These are phyloP conservation scores for Tilletia horrida DNA, from an alignment of 1,284 basidiomycete genomes.

Conservation along the genomic window DNA sequence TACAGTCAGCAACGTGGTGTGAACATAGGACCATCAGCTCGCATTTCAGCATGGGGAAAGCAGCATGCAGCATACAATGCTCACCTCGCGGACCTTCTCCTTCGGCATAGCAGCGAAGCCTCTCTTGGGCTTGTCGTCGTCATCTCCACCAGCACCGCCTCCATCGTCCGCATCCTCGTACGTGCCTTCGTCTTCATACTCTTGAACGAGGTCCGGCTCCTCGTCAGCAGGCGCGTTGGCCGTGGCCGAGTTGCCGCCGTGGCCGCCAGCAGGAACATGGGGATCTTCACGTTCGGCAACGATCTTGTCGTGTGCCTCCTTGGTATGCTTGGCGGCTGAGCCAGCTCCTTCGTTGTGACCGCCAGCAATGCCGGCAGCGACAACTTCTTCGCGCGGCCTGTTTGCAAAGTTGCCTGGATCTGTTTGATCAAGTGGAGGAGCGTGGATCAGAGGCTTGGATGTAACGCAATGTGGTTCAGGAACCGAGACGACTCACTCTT, in stretches of 20 bases:
- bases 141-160: background rate
- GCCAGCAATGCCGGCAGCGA: conserved; percentile 5
- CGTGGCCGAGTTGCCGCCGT: background rate
- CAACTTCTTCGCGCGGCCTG: background rate
- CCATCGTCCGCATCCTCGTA: conserved; percentile 12
- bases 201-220: background rate
- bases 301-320: background rate
- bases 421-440: background rate
- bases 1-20: background rate
- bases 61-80: background rate
- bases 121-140: conserved; percentile 4
- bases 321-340: conserved; percentile 2
- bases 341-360: background rate
- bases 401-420: conserved; percentile 14
- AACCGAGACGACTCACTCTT: too few relatives aligned
- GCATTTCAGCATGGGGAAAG: background rate
- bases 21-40: background rate
- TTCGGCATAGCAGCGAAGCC: conserved; percentile 1
- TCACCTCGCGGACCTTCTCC: background rate
- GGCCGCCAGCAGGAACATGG: background rate
- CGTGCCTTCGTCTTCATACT: background rate
- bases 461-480: too few relatives aligned
- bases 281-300: background rate
- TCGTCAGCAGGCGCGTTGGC: background rate
- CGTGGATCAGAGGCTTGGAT: too few relatives aligned